A percentile compares a stretch with the other conserved stretches of the same genome.
These are phyloP conservation scores for Skeletonema potamos DNA, from an alignment of 108 stramenopile species.

Conservation along the genomic window DNA sequence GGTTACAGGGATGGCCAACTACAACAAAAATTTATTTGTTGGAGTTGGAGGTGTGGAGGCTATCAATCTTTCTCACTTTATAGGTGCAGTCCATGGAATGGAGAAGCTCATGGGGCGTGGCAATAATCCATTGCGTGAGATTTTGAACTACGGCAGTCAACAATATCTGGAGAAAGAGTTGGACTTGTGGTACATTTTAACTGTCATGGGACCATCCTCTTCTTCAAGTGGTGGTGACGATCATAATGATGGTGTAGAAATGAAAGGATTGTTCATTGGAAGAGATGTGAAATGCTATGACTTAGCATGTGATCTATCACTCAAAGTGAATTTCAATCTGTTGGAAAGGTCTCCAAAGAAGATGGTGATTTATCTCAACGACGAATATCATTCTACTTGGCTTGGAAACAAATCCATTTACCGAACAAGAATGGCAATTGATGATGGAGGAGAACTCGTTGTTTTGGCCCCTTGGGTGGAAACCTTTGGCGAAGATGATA, in stretches of 20 bases:
- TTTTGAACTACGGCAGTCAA: conserved; percentile 87
- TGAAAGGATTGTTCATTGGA: conserved; percentile 90
- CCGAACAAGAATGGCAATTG: conserved; percentile 94
- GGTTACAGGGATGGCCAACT: conserved; percentile 98
- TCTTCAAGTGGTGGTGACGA: conserved; percentile 49
- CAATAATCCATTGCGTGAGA: conserved; percentile 86
- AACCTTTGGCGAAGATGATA: conserved; percentile 89
- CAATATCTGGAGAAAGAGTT: conserved; percentile 64
- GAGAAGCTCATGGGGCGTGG: conserved; percentile 94
- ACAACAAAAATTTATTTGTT: conserved; percentile 92
- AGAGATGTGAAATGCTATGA: conserved; percentile 89
- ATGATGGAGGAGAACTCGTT: conserved; percentile 89
- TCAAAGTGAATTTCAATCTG: conserved; percentile 90
- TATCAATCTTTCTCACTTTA: conserved; percentile 94
- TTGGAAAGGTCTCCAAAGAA: conserved; percentile 74
- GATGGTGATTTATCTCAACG: conserved; percentile 89
- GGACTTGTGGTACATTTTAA: conserved; percentile 89
- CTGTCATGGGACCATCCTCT: conserved; percentile 79
- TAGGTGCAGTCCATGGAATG: conserved; percentile 97
- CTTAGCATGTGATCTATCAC: conserved; percentile 83
- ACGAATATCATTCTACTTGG: conserved; percentile 96
- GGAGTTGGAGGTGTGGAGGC: conserved; percentile 91
- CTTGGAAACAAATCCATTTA: conserved; percentile 96
- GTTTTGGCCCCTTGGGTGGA: conserved; percentile 90
- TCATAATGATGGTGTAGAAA: conserved; percentile 32